A percentile compares a stretch with the other conserved stretches of the same genome.
These are phyloP conservation scores for Leptographium galeiforme DNA, from an alignment of 2,329 filamentous ascomycete species.

Conservation along the genomic window DNA sequence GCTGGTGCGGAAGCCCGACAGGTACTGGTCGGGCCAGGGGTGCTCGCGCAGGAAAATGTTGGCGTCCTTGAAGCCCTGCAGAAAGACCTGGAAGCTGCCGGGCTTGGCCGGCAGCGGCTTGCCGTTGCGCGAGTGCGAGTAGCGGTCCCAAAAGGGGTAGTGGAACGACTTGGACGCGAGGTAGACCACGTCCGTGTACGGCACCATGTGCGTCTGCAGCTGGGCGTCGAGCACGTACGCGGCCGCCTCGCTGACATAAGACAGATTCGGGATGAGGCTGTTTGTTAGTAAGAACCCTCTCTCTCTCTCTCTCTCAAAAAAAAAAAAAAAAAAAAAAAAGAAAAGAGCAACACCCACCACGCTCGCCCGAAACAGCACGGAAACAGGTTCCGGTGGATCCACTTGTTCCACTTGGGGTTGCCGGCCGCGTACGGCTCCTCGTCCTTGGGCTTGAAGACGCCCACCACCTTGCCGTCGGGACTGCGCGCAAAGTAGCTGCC, in stretches of 20 bases:
- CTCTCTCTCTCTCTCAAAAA: too few species aligned
- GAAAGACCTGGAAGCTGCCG: constrained; percentile 93
- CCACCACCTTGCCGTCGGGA: constrained; percentile 81
- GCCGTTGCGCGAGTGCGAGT: constrained; percentile 75
- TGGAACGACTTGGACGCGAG: constrained; percentile 95
- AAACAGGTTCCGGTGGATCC: constrained; percentile 95
- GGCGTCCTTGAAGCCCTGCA: constrained; percentile 94
- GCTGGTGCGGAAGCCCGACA: constrained; percentile 54
- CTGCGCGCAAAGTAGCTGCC: constrained; percentile 97
- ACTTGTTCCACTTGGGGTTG: constrained; percentile 99
- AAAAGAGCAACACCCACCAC: constrained; percentile 37
- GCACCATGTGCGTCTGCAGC: constrained; percentile 80
- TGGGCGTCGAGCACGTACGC: constrained; percentile 90
- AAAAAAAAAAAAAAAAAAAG: not conserved
- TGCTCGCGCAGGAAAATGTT: constrained; percentile 91
- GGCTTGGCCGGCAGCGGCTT: constrained; percentile 79
- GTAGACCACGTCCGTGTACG: constrained; percentile 90
- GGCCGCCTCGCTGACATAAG: constrained; percentile 93
- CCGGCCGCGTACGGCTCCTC: constrained; percentile 95
- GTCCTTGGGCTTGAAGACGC: constrained; percentile 97
- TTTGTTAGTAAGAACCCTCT: constrained; percentile 8
- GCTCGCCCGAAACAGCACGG: constrained; percentile 94
- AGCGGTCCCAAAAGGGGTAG: constrained; percentile 93
- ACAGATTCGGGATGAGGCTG: constrained; percentile 86
- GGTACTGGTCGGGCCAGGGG: constrained; percentile 89